Evolutionary conservation across 2,329 filamentous ascomycete genomes (phyloP).

Genomic region (Ascomycota sp.): DNA sequence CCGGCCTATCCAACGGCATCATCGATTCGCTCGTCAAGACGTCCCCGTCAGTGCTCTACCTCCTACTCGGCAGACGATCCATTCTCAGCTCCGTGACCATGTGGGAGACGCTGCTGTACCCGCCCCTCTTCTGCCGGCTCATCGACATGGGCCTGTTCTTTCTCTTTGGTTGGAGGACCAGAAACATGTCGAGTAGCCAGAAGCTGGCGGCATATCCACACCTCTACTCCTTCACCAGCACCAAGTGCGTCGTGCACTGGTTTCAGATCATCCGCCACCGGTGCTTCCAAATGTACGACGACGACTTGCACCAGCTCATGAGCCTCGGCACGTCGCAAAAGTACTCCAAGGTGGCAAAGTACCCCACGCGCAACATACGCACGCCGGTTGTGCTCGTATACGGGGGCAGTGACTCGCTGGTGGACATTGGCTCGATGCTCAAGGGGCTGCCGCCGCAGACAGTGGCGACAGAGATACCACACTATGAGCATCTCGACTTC

Average conservation of each 20-base stretch:
- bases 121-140: constrained; percentile 71
- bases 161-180: constrained; percentile 74
- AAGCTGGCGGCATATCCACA: constrained; percentile 93
- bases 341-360: constrained; percentile 91
- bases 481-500: constrained; percentile 95
- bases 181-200: constrained; percentile 68
- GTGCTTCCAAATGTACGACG: constrained; percentile 96
- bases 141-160: constrained; percentile 70
- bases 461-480: constrained; percentile 64
- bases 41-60: constrained; percentile 76
- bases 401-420: constrained; percentile 78
- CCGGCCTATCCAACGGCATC: constrained; percentile 71
- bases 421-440: constrained; percentile 86
- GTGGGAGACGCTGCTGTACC: constrained; percentile 93
- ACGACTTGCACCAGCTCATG: constrained; percentile 66
- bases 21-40: constrained; percentile 88
- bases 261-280: constrained; percentile 97
- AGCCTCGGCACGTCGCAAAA: constrained; percentile 51
- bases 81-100: constrained; percentile 87
- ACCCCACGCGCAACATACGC: constrained; percentile 91
- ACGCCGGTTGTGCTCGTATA: constrained; percentile 89
- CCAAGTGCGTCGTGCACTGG: constrained; percentile 95
- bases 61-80: constrained; percentile 78
- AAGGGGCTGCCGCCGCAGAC: constrained; percentile 72
- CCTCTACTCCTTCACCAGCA: constrained; percentile 89